Percentiles rank a stretch among this genome's conserved stretches.
phyloP scores from a whole-genome alignment of 2,329 filamentous ascomycete genomes.

The Teratosphaeria nubilosa region DNA sequence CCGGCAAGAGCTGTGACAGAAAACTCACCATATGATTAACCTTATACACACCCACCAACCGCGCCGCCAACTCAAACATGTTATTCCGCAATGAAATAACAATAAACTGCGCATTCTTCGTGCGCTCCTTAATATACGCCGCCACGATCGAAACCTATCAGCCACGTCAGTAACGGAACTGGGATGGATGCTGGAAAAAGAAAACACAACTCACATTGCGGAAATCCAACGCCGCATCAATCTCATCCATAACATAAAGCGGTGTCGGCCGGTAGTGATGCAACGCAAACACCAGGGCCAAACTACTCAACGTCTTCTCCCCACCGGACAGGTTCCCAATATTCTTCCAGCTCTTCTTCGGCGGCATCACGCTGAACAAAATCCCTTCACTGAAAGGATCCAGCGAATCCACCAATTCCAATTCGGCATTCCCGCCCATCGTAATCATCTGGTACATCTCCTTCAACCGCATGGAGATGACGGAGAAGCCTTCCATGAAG shows the following conservation, averaged over 20 bases:
- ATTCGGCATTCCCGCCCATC: constrained; percentile 95
- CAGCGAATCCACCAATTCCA: constrained; percentile 90
- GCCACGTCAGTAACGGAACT: not conserved
- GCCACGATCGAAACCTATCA: constrained; percentile 86
- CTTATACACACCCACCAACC: constrained; percentile 96
- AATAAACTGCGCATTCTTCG: constrained; percentile 98
- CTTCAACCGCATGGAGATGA: constrained; percentile 87
- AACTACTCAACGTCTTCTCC: constrained; percentile 88
- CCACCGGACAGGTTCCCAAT: constrained; percentile 92
- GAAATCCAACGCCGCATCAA: constrained; percentile 95
- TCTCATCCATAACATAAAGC: constrained; percentile 98
- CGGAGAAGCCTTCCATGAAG: constrained; percentile 96
- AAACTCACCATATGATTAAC: constrained; percentile 80
- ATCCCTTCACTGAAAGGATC: constrained; percentile 98
- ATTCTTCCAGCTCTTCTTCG: constrained; percentile 99
- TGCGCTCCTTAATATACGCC: constrained; percentile 97
- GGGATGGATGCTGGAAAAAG: not conserved
- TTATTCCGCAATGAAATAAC: constrained; percentile 97
- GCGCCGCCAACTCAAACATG: constrained; percentile 97
- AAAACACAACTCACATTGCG: constrained; percentile 72
- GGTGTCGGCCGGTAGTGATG: constrained; percentile 98
- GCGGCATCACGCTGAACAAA: constrained; percentile 95
- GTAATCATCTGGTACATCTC: constrained; percentile 99
- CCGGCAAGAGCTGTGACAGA: not conserved
- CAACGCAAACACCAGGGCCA: constrained; percentile 93